phyloP scores from a whole-genome alignment of 208 protist species.

The Tritrichomonas foetus region DNA sequence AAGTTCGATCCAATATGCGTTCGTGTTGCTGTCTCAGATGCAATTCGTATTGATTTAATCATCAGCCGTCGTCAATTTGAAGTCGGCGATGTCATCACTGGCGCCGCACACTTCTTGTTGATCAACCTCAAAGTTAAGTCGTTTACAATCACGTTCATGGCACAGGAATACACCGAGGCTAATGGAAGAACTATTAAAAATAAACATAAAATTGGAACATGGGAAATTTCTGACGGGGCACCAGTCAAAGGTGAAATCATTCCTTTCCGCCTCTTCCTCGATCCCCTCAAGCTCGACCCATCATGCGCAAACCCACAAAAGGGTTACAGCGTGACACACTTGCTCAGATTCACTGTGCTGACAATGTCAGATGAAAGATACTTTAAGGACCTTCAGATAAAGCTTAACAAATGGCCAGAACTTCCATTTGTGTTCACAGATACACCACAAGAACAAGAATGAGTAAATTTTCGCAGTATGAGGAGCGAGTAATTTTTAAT shows the following conservation, averaged over 20 bases:
- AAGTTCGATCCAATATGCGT: neutral
- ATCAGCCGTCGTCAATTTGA: neutral
- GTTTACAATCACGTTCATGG: neutral
- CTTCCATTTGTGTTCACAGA: neutral
- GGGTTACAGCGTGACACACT: neutral
- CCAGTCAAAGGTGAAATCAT: constrained; percentile 37
- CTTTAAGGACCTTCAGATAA: neutral
- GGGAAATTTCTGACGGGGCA: neutral
- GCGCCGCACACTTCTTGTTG: neutral
- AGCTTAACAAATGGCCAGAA: neutral
- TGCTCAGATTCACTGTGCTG: neutral
- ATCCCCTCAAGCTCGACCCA: neutral
- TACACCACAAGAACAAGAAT: neutral
- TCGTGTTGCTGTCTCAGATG: neutral
- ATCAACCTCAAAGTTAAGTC: neutral
- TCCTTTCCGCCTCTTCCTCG: neutral
- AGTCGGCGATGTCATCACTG: neutral
- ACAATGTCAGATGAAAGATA: neutral
- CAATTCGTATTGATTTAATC: neutral
- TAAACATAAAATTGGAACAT: neutral
- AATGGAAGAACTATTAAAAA: neutral
- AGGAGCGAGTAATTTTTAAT: too few species aligned
- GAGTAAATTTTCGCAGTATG: too few species aligned
- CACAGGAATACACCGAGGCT: neutral
- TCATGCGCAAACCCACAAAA: neutral